These are phyloP conservation scores for Calonectria pseudoturangicola DNA, from an alignment of 2,329 filamentous ascomycete species.

Conservation along the genomic window DNA sequence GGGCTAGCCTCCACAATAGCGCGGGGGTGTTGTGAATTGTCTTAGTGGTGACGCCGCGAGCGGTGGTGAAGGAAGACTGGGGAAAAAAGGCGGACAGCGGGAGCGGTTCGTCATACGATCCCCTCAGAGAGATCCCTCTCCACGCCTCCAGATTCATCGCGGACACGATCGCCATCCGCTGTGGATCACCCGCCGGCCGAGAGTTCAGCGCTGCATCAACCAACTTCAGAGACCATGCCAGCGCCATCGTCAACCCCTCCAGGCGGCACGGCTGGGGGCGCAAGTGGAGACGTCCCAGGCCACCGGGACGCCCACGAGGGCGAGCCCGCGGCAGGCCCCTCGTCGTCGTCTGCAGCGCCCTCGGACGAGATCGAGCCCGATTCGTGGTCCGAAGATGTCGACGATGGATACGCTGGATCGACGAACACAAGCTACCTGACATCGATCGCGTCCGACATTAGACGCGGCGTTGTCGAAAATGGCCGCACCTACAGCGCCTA, in stretches of 20 bases:
- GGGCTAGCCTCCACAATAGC: conserved; percentile 27
- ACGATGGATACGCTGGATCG: conserved; percentile 56
- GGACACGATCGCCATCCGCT: conserved; percentile 12
- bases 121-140: neutral
- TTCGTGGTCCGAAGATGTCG: conserved; percentile 43
- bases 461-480: conserved; percentile 51
- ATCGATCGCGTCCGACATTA: conserved; percentile 53
- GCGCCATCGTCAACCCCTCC: conserved; percentile 2
- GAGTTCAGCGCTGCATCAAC: conserved; percentile 13
- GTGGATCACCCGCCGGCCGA: conserved; percentile 5
- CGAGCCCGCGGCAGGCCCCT: neutral
- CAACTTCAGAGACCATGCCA: neutral
- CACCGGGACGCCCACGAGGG: conserved; percentile 26
- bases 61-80: neutral
- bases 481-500: conserved; percentile 49
- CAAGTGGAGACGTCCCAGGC: conserved; percentile 20
- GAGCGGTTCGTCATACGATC: neutral
- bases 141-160: neutral
- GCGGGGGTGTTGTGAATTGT: conserved; percentile 15
- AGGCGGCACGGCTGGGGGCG: neutral
- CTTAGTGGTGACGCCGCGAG: neutral
- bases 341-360: conserved; percentile 29
- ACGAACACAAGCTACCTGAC: conserved; percentile 56
- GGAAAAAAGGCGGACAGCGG: conserved; percentile 5
- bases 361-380: conserved; percentile 49